Evolutionary conservation across 1,284 basidiomycete genomes (phyloP), one percentile per base, ranked within the genome.

Genomic region (Sanghuangporus baumii): DNA sequence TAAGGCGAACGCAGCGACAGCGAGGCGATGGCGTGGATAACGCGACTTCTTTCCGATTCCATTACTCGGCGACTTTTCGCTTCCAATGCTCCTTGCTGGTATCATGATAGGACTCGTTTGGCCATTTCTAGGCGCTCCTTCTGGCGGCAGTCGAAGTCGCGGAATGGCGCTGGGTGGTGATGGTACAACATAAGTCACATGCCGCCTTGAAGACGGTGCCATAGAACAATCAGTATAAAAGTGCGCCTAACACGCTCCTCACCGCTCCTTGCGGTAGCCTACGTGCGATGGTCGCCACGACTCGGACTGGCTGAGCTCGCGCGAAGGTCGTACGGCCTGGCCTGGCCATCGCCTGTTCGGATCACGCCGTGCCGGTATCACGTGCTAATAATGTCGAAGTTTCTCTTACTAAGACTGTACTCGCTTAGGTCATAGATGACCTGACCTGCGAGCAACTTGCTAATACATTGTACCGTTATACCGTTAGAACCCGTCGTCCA

Each of bases 181-280:
- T 26, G 93, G 92, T 51, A 96, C 85, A 65, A 94, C 86, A 74
- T 95, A 96, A 56, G 93, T 94, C 23, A 96, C 85, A 62, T 84
- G 80, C 40, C 61, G 61, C 36, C 41, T 50, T 26, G 51, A 56
- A 43, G 54, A 36, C 36, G 59, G 38, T 59, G 62, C 55, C 51
- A 60, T 52, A 48, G 37, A 52, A 37, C n/a, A n/a, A 26, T 14
- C 43, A 46, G 37, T 50, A 2, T 31, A 31, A 41, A 34, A 9
- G 16, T 6, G 14, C 7, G 26, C 11, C 26, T 16, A 48, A 20
- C 37, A 34, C 37, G 6, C 57, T 54, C 26, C 5, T 31, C 52
- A 54, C 38, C 52, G 52, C 52, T 54, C 31, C 36, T 14, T 54
- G 52, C 52, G 16, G 11, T 23, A 51, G 31, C 8, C 23, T n/a